Evolutionary conservation across 176 grass and related monocot genomes (phyloP).

Genomic region (Themeda triandra): DNA sequence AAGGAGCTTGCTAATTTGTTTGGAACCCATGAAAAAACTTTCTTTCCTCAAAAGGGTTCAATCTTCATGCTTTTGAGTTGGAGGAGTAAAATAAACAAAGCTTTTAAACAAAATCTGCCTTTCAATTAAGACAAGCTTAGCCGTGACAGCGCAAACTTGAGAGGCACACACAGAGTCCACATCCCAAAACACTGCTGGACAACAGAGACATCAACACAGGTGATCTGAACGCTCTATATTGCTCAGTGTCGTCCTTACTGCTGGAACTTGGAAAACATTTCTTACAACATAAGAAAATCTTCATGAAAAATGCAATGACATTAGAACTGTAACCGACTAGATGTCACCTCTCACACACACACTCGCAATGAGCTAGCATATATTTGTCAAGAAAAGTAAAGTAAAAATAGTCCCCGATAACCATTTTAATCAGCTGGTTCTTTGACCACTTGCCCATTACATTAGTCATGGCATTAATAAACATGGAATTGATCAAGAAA

Average conservation of each 20-base stretch:
- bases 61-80: background rate
- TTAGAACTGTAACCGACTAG: background rate
- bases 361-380: too few species aligned
- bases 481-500: too few species aligned
- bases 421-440: too few species aligned
- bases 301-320: background rate
- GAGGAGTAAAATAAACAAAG: background rate
- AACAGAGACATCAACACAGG: background rate
- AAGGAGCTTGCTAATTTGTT: background rate
- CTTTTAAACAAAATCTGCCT: background rate
- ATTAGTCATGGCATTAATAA: too few species aligned
- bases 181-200: background rate
- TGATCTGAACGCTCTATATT: background rate
- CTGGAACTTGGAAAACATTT: background rate
- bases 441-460: too few species aligned
- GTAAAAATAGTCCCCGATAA: too few species aligned
- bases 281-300: background rate
- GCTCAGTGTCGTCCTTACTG: background rate
- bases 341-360: background rate
- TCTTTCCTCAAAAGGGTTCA: background rate
- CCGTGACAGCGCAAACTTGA: background rate
- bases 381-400: too few species aligned
- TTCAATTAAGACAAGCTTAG: background rate
- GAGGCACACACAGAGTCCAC: background rate
- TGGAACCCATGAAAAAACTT: too few species aligned